Evolutionary conservation across 1,139 yeast genomes (phyloP).

Genomic region (Petasospora fabianii): DNA sequence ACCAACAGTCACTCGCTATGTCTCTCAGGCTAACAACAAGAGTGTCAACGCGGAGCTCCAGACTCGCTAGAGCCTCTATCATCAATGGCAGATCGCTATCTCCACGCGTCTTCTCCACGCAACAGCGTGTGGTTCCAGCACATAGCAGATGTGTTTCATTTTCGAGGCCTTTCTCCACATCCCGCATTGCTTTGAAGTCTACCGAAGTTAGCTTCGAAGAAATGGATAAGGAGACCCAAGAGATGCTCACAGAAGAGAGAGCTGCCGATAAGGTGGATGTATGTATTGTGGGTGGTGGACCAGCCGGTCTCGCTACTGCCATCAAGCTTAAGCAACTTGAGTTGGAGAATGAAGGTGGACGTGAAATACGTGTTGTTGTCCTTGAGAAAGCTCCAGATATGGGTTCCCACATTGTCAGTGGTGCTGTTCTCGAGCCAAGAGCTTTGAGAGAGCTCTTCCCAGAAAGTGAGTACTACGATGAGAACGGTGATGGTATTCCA

Average conservation of each 20-base stretch:
- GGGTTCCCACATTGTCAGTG: slow-evolving; percentile 89
- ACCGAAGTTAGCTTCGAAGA: slow-evolving; percentile 33
- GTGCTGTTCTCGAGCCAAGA: slow-evolving; percentile 89
- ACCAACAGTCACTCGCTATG: neutral
- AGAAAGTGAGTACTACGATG: slow-evolving; percentile 51
- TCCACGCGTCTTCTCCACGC: slow-evolving; percentile 1
- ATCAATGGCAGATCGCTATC: slow-evolving; percentile 1
- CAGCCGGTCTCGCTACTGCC: slow-evolving; percentile 95
- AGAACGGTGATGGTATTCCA: slow-evolving; percentile 59
- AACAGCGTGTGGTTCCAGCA: neutral
- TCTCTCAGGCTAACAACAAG: neutral
- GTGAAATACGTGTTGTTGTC: slow-evolving; percentile 75
- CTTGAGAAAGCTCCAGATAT: slow-evolving; percentile 90
- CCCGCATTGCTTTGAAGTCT: slow-evolving; percentile 9
- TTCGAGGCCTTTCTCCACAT: slow-evolving; percentile 10
- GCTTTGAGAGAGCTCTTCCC: slow-evolving; percentile 86
- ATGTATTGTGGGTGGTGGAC: slow-evolving; percentile 96
- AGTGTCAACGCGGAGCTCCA: neutral
- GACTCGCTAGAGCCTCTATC: neutral
- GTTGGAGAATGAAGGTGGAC: slow-evolving; percentile 57
- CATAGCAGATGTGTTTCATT: neutral
- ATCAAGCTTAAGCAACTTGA: slow-evolving; percentile 84
- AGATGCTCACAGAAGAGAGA: slow-evolving; percentile 53
- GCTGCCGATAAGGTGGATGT: slow-evolving; percentile 87
- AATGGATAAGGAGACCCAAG: slow-evolving; percentile 44